Conservation (phyloP, 768 basidiomycete genomes). For the Asterophora parasitica region DNA sequence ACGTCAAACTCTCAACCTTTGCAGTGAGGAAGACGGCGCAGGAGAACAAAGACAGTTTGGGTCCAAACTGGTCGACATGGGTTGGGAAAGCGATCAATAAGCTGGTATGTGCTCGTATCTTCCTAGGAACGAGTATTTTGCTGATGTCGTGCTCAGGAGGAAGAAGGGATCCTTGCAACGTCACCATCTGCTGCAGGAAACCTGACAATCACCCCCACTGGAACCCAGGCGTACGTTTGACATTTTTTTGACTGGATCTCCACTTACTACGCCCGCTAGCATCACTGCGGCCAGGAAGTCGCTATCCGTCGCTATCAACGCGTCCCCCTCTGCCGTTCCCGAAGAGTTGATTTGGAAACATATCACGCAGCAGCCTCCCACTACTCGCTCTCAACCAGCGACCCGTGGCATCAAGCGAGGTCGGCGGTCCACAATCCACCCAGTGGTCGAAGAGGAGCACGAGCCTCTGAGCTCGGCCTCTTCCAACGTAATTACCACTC, state of each 20-base stretch:
- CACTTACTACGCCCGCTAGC: conserved; percentile 15
- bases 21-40: conserved; percentile 45
- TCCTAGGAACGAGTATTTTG: neutral
- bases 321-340: conserved; percentile 21
- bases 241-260: neutral
- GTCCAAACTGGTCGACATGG: conserved; percentile 46
- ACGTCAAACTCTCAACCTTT: neutral
- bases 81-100: conserved; percentile 40
- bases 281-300: conserved; percentile 30
- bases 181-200: conserved; percentile 28
- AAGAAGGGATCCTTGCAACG: conserved; percentile 37
- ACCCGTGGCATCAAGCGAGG: conserved; percentile 21
- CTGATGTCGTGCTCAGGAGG: conserved; percentile 27
- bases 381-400: neutral
- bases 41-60: conserved; percentile 38
- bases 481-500: neutral
- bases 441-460: neutral
- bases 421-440: conserved; percentile 10
- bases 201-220: conserved; percentile 36
- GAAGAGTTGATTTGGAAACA: conserved; percentile 37
- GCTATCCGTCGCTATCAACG: conserved; percentile 20
- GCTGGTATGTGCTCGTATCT: conserved; percentile 28
- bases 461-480: no score
- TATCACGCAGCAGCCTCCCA: conserved; percentile 24
- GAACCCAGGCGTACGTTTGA: conserved; percentile 39